Percentiles rank a stretch among this genome's conserved stretches.
phyloP scores from a whole-genome alignment of 345 rosid species.

The Schrenkiella parvula region DNA sequence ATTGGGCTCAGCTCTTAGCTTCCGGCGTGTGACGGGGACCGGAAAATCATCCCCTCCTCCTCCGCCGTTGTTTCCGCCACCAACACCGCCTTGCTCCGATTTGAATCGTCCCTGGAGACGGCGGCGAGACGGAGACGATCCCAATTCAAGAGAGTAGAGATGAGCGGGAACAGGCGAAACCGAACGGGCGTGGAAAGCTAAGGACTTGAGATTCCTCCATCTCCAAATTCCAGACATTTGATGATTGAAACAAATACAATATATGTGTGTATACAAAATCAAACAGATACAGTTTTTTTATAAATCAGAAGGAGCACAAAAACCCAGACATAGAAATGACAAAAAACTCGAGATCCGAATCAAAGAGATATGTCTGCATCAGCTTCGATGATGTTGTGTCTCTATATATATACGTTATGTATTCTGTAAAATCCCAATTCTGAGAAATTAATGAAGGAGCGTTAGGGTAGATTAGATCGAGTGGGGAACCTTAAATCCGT shows the following conservation, averaged over 20 bases:
- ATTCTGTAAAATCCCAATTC: background rate
- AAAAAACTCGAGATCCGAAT: conserved; percentile 21
- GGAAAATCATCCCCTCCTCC: conserved; percentile 28
- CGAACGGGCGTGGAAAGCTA: conserved; percentile 32
- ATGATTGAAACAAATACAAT: background rate
- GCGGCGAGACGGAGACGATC: conserved; percentile 41
- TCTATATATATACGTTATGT: background rate
- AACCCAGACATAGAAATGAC: background rate
- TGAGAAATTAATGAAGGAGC: conserved; percentile 17
- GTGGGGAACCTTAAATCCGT: conserved; percentile 22
- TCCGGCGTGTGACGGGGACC: conserved; percentile 36
- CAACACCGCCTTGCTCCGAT: conserved; percentile 64
- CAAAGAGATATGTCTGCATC: conserved; percentile 26
- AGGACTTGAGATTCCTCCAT: conserved; percentile 55
- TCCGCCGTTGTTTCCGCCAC: conserved; percentile 20
- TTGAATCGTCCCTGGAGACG: conserved; percentile 59
- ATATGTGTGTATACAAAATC: background rate
- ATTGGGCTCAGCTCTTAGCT: conserved; percentile 79
- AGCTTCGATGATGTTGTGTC: conserved; percentile 19
- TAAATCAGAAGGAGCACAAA: background rate
- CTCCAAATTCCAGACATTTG: conserved; percentile 63
- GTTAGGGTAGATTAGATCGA: conserved; percentile 25
- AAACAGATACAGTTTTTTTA: background rate
- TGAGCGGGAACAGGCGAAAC: conserved; percentile 38
- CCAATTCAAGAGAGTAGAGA: conserved; percentile 40